Percentiles rank a stretch among this genome's conserved stretches.
These are phyloP conservation scores for Mimosa pudica DNA, from an alignment of 306 rosid species.

Conservation along the genomic window DNA sequence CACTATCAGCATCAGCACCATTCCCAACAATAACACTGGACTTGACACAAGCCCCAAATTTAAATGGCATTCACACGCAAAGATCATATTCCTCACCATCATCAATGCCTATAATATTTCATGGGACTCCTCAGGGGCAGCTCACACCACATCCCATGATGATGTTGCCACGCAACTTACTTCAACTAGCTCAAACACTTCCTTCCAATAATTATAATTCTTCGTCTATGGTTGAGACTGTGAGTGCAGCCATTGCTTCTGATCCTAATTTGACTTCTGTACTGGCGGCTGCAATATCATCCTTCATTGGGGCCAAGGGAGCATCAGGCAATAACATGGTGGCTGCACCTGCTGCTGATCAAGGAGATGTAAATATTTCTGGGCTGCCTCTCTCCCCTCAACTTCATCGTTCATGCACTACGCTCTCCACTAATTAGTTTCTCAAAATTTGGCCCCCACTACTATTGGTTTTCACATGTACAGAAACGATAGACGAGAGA, in stretches of 20 bases:
- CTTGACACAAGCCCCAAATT: slow-evolving; percentile 47
- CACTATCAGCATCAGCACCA: slow-evolving; percentile 55
- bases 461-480: not conserved
- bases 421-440: slow-evolving; percentile 36
- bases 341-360: not conserved
- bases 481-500: not conserved
- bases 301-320: slow-evolving; percentile 39
- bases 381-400: slow-evolving; percentile 44
- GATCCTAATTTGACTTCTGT: slow-evolving; percentile 61
- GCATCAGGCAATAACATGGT: not conserved
- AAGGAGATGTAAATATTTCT: not conserved
- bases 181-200: slow-evolving; percentile 29
- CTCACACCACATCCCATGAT: slow-evolving; percentile 28
- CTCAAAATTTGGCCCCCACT: not conserved
- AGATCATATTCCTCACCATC: slow-evolving; percentile 15
- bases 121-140: slow-evolving; percentile 3
- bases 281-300: slow-evolving; percentile 59
- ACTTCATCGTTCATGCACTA: slow-evolving; percentile 54
- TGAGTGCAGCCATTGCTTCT: slow-evolving; percentile 54
- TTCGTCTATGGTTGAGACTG: slow-evolving; percentile 34
- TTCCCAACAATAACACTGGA: slow-evolving; percentile 56
- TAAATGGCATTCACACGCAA: slow-evolving; percentile 32
- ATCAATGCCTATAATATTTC: not conserved
- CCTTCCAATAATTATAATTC: not conserved
- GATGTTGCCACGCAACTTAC: slow-evolving; percentile 32